Evolutionary conservation across 352 stramenopile genomes (phyloP).

Genomic region (Plasmopara muralis): DNA sequence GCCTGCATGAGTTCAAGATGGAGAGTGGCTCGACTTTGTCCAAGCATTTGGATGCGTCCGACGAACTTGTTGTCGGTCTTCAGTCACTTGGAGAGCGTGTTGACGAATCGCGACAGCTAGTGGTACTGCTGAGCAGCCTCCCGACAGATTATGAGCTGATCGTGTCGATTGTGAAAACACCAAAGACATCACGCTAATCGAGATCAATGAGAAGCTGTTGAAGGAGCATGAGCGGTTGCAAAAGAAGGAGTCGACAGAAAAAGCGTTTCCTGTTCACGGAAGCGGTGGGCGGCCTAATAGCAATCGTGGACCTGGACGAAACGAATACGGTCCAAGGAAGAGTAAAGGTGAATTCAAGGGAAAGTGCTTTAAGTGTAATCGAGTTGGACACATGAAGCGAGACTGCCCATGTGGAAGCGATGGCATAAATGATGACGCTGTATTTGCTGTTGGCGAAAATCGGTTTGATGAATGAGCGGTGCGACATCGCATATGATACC

Average conservation of each 20-base stretch:
- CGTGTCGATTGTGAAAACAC: not conserved
- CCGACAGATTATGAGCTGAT: not conserved
- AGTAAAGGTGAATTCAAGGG: not conserved
- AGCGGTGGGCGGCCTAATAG: not conserved
- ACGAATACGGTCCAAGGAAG: not conserved
- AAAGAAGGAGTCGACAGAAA: not conserved
- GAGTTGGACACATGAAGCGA: not conserved
- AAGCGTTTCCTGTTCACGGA: not conserved
- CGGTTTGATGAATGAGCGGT: not conserved
- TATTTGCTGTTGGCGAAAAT: not conserved
- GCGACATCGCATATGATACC: constrained; percentile 14
- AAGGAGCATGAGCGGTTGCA: not conserved
- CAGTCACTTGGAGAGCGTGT: not conserved
- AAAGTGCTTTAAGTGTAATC: not conserved
- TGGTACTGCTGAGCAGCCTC: not conserved
- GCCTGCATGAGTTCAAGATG: not conserved
- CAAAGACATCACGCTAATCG: not conserved
- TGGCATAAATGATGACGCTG: not conserved
- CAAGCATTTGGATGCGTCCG: not conserved
- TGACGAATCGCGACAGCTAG: not conserved
- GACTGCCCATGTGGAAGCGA: not conserved
- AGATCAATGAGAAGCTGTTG: not conserved
- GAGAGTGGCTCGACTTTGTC: not conserved
- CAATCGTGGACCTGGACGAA: constrained; percentile 3
- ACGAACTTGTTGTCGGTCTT: not conserved